Conservation (phyloP, 1,284 basidiomycete genomes). For the Flammula alnicola region DNA sequence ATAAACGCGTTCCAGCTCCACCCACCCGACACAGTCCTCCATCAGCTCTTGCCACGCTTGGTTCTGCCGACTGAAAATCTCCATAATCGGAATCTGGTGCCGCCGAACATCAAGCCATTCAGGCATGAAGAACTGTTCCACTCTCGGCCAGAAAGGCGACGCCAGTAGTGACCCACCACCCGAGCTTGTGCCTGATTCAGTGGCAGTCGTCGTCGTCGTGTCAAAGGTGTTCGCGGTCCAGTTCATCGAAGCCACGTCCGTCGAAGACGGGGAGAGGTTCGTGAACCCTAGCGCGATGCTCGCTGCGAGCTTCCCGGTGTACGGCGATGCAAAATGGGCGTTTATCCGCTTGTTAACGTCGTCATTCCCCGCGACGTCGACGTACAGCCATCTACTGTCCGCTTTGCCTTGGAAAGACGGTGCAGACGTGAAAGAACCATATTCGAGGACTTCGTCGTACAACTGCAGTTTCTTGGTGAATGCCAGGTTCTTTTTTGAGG, state of each 20-base stretch:
- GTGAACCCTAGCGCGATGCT: slow-evolving; percentile 58
- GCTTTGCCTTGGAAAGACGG: slow-evolving; percentile 28
- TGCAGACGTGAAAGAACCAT: slow-evolving; percentile 45
- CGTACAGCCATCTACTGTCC: slow-evolving; percentile 51
- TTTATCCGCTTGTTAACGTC: slow-evolving; percentile 49
- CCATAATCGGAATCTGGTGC: slow-evolving; percentile 45
- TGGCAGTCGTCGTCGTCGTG: slow-evolving; percentile 14
- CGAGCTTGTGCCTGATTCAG: slow-evolving; percentile 5
- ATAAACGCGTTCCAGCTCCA: slow-evolving; percentile 49
- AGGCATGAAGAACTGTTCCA: slow-evolving; percentile 66
- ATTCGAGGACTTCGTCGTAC: slow-evolving; percentile 59
- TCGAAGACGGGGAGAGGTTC: slow-evolving; percentile 50
- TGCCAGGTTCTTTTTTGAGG: slow-evolving; percentile 54
- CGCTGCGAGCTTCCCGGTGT: slow-evolving; percentile 40
- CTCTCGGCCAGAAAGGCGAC: slow-evolving; percentile 32
- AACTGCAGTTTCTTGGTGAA: slow-evolving; percentile 57
- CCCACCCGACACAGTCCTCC: slow-evolving; percentile 57
- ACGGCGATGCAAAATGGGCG: slow-evolving; percentile 42
- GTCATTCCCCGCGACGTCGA: slow-evolving; percentile 65
- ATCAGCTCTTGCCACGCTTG: slow-evolving; percentile 61
- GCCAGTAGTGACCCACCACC: not conserved
- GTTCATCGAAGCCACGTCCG: slow-evolving; percentile 29
- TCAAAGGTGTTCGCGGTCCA: slow-evolving; percentile 45
- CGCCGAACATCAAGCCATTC: slow-evolving; percentile 64
- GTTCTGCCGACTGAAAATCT: slow-evolving; percentile 54